Base-by-base conservation (phyloP, 179 eudicot genomes). In the Pouteria campechiana region DNA sequence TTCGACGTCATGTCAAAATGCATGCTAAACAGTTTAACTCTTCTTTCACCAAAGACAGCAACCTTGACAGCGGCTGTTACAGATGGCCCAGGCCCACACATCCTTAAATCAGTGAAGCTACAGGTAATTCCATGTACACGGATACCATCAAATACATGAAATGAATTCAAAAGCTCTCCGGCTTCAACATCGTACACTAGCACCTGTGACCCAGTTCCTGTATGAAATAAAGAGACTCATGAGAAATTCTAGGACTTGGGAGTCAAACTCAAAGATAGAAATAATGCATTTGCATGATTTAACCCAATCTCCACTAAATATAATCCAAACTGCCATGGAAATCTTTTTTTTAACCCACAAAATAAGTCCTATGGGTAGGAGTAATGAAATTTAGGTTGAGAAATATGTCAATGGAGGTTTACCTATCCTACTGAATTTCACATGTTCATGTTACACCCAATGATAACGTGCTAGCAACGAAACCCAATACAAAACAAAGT, bases 141-240 rank as follows among this genome's bases (percentile, higher is more conserved):
- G 49, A 90, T 58, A 21, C 98, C 98, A 25, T 73, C 45, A 36
- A 86, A 90, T 5, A 77, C 84, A 31, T 39, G 61, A 50, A 75
- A 86, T 0, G 84, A 76, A 37, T 36, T 43, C 7, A 86, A 44
- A 46, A 63, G 22, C 5, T 58, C 60, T 23, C 74, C 76, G 24
- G 48, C 50, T 18, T 42, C 40, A 32, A 82, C 23, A 41, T 82
- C 84, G 54, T 74, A 82, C 14, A 86, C 63, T 16, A 86, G 72
- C 51, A 90, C 46, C 49, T 86, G 80, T 3, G 98, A 86, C 39
- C 98, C 98, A 5, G 84, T 79, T 48, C 98, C 98, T 79, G 79
- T 46, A 51, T 9, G 5, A 21, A 12, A n/a, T 25, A 37, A 10
- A 18, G 33, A 30, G 1, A 23, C 8, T 3, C 5, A 2, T 21